Conservation (phyloP, 78 protist genomes). For the Protostelium mycophagum region DNA sequence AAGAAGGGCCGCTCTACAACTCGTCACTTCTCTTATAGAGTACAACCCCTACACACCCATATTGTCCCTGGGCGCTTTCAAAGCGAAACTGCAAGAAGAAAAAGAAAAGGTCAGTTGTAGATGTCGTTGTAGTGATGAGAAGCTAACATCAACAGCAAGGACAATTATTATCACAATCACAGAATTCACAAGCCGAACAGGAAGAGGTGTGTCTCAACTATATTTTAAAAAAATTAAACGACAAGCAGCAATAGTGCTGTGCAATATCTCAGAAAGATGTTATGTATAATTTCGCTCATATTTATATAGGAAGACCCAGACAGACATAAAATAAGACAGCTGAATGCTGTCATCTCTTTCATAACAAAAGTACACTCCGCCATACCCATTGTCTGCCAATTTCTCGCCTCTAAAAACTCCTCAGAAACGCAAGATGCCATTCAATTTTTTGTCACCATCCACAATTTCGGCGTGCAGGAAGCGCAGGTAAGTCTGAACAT, state of each 20-base stretch:
- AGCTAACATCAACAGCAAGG: too few species aligned
- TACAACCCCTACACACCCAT: slow-evolving; percentile 11
- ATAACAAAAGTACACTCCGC: slow-evolving; percentile 2
- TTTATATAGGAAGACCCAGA: not conserved
- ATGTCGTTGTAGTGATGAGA: not conserved
- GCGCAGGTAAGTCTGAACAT: slow-evolving; percentile 7
- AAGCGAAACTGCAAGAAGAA: not conserved
- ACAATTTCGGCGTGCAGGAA: slow-evolving; percentile 4
- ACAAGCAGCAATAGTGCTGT: not conserved
- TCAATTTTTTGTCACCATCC: slow-evolving; percentile 11
- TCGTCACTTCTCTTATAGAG: slow-evolving; percentile 1
- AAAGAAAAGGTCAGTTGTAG: not conserved
- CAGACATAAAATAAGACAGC: not conserved
- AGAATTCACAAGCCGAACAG: too few species aligned
- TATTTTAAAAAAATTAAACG: not conserved
- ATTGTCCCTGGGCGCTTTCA: not conserved
- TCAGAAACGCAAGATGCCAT: slow-evolving; percentile 41
- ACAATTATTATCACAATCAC: too few species aligned
- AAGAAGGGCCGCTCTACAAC: slow-evolving; percentile 27
- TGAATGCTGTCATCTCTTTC: slow-evolving; percentile 9
- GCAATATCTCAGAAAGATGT: not conserved
- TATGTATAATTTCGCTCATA: not conserved
- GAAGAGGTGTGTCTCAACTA: not conserved
- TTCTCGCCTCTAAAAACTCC: slow-evolving; percentile 34
- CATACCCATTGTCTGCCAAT: slow-evolving; percentile 7